Evolutionary conservation across 345 rosid genomes (phyloP).

Genomic region (Eucalyptus victrix): DNA sequence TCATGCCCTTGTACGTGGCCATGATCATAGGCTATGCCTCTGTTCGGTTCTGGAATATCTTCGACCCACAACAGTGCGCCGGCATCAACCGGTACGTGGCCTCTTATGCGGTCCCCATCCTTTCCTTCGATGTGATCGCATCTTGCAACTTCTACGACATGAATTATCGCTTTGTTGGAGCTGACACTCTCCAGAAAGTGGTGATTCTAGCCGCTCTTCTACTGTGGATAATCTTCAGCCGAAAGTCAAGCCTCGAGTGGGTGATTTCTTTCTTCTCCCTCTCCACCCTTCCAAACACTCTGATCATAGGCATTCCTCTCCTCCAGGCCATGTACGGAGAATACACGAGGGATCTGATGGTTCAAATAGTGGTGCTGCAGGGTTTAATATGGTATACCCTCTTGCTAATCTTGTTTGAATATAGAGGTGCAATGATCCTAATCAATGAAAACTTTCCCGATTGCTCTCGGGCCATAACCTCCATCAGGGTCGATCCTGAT

Average conservation of each 20-base stretch:
- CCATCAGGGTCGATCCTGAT: not conserved
- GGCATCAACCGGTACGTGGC: constrained; percentile 28
- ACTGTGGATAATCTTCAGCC: not conserved
- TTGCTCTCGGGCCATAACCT: not conserved
- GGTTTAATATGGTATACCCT: not conserved
- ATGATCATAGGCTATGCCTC: constrained; percentile 22
- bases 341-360: not conserved
- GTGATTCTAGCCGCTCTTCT: constrained; percentile 6
- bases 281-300: constrained; percentile 5
- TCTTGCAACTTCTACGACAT: constrained; percentile 4
- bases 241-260: constrained; percentile 1
- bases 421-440: not conserved
- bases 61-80: constrained; percentile 18
- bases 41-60: constrained; percentile 19
- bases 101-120: constrained; percentile 15
- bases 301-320: constrained; percentile 7
- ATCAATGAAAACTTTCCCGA: not conserved
- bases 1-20: constrained; percentile 26
- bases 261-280: constrained; percentile 2
- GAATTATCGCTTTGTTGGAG: constrained; percentile 14
- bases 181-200: constrained; percentile 25
- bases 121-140: constrained; percentile 12
- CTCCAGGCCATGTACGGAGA: constrained; percentile 1
- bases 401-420: not conserved
- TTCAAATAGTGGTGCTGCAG: constrained; percentile 4